Evolutionary conservation across 352 stramenopile genomes (phyloP), one percentile per base, ranked within the genome.

Genomic region (Globisporangium nodosum): DNA sequence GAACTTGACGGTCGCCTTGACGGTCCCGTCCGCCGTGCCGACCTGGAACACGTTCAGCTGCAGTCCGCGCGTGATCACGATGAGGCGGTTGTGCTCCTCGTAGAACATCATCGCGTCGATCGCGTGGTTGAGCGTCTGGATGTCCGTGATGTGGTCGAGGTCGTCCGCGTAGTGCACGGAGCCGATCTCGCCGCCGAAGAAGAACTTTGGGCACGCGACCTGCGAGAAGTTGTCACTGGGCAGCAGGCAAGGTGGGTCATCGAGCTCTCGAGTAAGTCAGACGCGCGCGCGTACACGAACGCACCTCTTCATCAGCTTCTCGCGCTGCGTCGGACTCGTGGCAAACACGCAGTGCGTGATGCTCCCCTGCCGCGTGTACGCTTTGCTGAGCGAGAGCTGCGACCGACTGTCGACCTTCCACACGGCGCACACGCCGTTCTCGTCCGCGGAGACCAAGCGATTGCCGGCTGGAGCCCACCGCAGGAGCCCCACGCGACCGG

Each of bases 91-190:
- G 48, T 70, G 74, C 61, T 90, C 79, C 59, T 93, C 86, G 60
- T 85, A 78, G 56, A 96, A 97, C 70, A 97, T 74, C 78, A 98
- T 92, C 27, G 73, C 72, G 57, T 97, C 90, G 46, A 98, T 90
- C 18, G 82, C 72, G 30, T 94, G 83, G 61, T 88, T 89, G 43
- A 90, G 67, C 42, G 84, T 73, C 51, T 97, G 86, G 27, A 98
- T 85, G 43, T 97, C 85, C 16, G 86, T 90, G 56, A 96, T 95
- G 63, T 97, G 88, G 1, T 92, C 92, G 8, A 97, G 63, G 55
- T 98, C 93, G 64, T 98, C 92, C 0, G 88, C 88, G 57, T 96
- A 96, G 70, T 93, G 87, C 6, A 98, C 81, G 18, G 81, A 84
- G 2, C 93, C 94, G 21, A 80, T 74, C 55, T 97, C 86, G n/a